Evolutionary conservation across 129 eudicot genomes (phyloP).

Genomic region (Chrysanthemum lavandulifolium): DNA sequence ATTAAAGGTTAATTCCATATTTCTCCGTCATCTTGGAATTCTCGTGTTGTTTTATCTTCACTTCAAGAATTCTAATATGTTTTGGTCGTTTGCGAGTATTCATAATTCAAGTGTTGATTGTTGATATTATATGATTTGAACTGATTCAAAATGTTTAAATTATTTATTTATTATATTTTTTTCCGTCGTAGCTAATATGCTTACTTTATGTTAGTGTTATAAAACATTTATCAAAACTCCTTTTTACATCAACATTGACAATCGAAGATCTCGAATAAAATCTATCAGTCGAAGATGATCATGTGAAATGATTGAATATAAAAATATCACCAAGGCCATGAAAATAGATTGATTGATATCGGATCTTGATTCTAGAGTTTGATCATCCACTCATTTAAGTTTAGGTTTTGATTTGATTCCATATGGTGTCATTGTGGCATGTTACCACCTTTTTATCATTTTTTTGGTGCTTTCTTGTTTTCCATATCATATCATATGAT

Average conservation of each 20-base stretch:
- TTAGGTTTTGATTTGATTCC: conserved; percentile 23
- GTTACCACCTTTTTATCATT: not conserved
- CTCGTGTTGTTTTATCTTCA: no score
- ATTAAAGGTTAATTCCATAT: no score
- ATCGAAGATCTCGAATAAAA: not conserved
- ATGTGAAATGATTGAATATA: conserved; percentile 12
- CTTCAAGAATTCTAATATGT: no score
- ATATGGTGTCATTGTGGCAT: conserved; percentile 11
- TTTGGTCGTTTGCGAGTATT: no score
- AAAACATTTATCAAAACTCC: not conserved
- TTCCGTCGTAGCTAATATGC: not conserved
- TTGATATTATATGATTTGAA: no score
- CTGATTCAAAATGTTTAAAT: no score
- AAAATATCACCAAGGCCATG: conserved; percentile 10
- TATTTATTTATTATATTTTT: no score
- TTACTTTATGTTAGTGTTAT: not conserved
- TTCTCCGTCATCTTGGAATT: no score
- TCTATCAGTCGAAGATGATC: not conserved
- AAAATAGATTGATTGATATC: conserved; percentile 19
- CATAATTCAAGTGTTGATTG: no score
- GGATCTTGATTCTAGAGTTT: not conserved
- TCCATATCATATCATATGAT: not conserved
- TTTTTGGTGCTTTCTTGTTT: not conserved
- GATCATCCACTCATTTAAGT: conserved; percentile 1
- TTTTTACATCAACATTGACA: not conserved